phyloP scores from a whole-genome alignment of 2,329 filamentous ascomycete species.

The Verticillium alfalfae region DNA sequence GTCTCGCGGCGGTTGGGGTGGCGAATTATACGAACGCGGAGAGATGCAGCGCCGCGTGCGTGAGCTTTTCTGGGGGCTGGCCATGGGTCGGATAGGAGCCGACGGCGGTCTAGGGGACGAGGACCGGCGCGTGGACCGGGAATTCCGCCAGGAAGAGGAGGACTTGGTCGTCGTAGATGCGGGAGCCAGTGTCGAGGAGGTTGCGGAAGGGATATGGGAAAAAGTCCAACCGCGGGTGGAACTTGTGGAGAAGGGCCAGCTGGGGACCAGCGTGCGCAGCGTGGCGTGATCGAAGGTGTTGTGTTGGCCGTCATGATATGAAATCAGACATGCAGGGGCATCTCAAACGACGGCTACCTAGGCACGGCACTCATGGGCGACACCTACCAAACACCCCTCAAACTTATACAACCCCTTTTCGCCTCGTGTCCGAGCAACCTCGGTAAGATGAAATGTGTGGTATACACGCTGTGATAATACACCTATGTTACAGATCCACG shows the following conservation, averaged over 20 bases:
- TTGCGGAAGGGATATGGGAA: slow-evolving; percentile 50
- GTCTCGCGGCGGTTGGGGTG: slow-evolving; percentile 78
- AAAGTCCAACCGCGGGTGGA: slow-evolving; percentile 41
- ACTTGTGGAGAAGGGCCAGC: slow-evolving; percentile 42
- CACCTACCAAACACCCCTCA: too few species aligned
- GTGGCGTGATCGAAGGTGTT: slow-evolving; percentile 17
- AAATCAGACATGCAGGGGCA: too few species aligned
- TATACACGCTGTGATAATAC: neutral
- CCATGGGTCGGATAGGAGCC: slow-evolving; percentile 36
- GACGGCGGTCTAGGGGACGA: slow-evolving; percentile 16
- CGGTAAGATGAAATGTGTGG: neutral
- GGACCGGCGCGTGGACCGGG: slow-evolving; percentile 15
- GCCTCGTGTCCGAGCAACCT: neutral
- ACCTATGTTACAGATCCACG: neutral
- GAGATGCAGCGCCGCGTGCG: slow-evolving; percentile 78
- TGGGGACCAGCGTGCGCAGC: slow-evolving; percentile 38
- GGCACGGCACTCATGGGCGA: too few species aligned
- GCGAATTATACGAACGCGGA: slow-evolving; percentile 80
- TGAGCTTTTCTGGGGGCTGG: slow-evolving; percentile 61
- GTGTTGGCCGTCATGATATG: too few species aligned
- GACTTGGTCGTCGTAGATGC: slow-evolving; percentile 51
- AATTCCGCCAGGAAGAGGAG: slow-evolving; percentile 44
- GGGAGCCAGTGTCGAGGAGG: slow-evolving; percentile 47
- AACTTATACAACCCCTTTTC: too few species aligned
- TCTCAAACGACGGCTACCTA: too few species aligned